Evolutionary conservation across 108 stramenopile species (phyloP).

Genomic region (Skeletonema potamos): DNA sequence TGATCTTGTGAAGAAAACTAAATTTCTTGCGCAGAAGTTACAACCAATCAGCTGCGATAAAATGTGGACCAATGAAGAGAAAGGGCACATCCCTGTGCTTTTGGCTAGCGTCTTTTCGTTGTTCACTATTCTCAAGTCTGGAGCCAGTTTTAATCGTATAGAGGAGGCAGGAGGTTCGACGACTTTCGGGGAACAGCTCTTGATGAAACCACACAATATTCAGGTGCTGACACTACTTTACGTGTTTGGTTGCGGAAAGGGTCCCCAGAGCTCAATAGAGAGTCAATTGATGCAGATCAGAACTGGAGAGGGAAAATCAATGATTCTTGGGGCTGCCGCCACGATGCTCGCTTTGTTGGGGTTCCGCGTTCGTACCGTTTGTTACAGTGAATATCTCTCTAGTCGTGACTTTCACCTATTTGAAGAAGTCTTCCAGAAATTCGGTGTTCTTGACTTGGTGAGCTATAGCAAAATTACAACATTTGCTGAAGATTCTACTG

Average conservation of each 20-base stretch:
- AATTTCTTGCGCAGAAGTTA: constrained; percentile 31
- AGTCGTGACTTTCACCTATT: constrained; percentile 52
- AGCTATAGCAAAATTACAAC: constrained; percentile 63
- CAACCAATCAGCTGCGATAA: constrained; percentile 32
- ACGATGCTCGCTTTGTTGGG: constrained; percentile 52
- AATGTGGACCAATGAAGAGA: constrained; percentile 28
- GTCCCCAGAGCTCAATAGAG: constrained; percentile 16
- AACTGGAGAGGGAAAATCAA: constrained; percentile 68
- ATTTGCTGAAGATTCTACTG: constrained; percentile 56
- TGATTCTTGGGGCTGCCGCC: constrained; percentile 62
- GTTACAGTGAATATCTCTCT: constrained; percentile 68
- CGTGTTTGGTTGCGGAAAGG: constrained; percentile 54
- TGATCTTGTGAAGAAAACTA: constrained; percentile 44
- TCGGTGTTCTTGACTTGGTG: constrained; percentile 36
- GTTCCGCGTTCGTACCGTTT: constrained; percentile 58
- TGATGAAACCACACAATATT: constrained; percentile 65
- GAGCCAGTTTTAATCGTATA: constrained; percentile 61
- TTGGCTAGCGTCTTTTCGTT: constrained; percentile 57
- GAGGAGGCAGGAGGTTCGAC: constrained; percentile 37
- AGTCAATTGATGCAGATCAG: constrained; percentile 62
- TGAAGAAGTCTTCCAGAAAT: constrained; percentile 49
- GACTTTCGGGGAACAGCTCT: constrained; percentile 44
- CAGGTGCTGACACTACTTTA: constrained; percentile 51
- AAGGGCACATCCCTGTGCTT: constrained; percentile 37
- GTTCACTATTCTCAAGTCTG: constrained; percentile 64